phyloP scores from a whole-genome alignment of 2,329 filamentous ascomycete species.

The Apiospora kogelbergensis region DNA sequence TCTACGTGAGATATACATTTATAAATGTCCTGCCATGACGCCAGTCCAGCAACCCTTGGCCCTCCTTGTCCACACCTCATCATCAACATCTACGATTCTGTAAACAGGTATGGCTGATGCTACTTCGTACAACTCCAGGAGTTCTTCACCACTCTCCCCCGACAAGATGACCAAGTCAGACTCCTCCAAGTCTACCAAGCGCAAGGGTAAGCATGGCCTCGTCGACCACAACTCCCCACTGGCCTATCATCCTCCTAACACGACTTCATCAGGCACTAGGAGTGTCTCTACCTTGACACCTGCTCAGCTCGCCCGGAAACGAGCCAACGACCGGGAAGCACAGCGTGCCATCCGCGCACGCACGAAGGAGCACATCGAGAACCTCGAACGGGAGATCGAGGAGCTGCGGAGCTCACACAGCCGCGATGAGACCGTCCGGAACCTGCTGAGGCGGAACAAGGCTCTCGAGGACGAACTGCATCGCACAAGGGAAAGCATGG shows the following conservation, averaged over 20 bases:
- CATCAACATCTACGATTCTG: conserved; percentile 3
- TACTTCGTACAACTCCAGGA: conserved; percentile 13
- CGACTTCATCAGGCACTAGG: conserved; percentile 54
- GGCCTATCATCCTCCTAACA: conserved; percentile 10
- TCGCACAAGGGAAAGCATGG: conserved; percentile 45
- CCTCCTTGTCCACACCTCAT: conserved; percentile 5
- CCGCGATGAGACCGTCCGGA: conserved; percentile 51
- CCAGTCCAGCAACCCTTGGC: not conserved
- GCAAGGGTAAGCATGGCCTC: conserved; percentile 28
- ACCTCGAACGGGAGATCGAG: conserved; percentile 71
- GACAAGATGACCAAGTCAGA: conserved; percentile 28
- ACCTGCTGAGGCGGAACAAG: conserved; percentile 52
- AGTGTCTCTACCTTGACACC: conserved; percentile 86
- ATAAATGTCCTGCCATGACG: conserved; percentile 12
- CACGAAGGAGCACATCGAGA: conserved; percentile 83
- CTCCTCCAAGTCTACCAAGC: conserved; percentile 26
- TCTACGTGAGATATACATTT: conserved; percentile 9
- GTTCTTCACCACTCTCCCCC: conserved; percentile 14
- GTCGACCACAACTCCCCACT: not conserved
- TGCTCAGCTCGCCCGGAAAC: conserved; percentile 84
- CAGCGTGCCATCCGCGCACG: conserved; percentile 84
- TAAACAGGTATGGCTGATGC: conserved; percentile 18
- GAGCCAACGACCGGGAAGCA: conserved; percentile 88
- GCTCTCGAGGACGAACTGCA: conserved; percentile 54
- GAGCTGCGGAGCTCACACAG: conserved; percentile 59